Percentiles rank a stretch among this genome's conserved stretches.
Conservation (phyloP, 2,329 filamentous ascomycete species). For the Tolypocladium album region DNA sequence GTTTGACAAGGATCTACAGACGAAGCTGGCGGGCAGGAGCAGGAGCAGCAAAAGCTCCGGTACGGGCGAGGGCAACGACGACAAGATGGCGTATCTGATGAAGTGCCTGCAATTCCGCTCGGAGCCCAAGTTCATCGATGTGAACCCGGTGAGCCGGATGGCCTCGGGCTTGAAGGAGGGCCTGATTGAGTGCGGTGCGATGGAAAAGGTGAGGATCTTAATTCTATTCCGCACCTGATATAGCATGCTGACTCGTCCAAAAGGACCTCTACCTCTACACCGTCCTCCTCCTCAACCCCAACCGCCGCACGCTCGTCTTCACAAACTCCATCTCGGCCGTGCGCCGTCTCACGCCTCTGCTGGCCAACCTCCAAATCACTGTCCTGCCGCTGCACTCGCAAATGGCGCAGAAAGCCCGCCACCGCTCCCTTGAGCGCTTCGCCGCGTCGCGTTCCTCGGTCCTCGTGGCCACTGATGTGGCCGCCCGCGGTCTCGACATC, state of each 20-base stretch:
- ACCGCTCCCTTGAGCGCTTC: conserved; percentile 89
- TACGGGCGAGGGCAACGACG: conserved; percentile 47
- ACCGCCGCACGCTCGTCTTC: conserved; percentile 76
- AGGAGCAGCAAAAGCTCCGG: conserved; percentile 21
- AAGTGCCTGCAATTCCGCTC: conserved; percentile 82
- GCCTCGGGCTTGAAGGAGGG: conserved; percentile 78
- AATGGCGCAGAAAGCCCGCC: conserved; percentile 90
- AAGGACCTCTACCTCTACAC: conserved; percentile 89
- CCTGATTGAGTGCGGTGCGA: conserved; percentile 80
- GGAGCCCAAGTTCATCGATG: conserved; percentile 82
- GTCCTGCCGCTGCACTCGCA: conserved; percentile 77
- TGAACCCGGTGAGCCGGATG: conserved; percentile 84
- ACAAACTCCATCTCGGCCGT: conserved; percentile 94
- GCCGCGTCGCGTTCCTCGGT: conserved; percentile 56
- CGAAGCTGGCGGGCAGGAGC: conserved; percentile 75
- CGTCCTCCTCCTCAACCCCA: conserved; percentile 71
- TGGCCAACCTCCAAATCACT: conserved; percentile 71
- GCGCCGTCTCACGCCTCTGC: conserved; percentile 71
- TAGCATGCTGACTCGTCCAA: conserved; percentile 7
- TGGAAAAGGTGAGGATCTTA: conserved; percentile 62
- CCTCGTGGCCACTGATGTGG: conserved; percentile 86
- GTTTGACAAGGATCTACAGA: conserved; percentile 82
- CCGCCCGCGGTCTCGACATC: conserved; percentile 88
- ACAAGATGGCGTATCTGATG: conserved; percentile 87
- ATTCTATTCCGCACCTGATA: not conserved